Evolutionary conservation across 2,329 filamentous ascomycete genomes (phyloP).

Genomic region (Didymosphaeria variabile): DNA sequence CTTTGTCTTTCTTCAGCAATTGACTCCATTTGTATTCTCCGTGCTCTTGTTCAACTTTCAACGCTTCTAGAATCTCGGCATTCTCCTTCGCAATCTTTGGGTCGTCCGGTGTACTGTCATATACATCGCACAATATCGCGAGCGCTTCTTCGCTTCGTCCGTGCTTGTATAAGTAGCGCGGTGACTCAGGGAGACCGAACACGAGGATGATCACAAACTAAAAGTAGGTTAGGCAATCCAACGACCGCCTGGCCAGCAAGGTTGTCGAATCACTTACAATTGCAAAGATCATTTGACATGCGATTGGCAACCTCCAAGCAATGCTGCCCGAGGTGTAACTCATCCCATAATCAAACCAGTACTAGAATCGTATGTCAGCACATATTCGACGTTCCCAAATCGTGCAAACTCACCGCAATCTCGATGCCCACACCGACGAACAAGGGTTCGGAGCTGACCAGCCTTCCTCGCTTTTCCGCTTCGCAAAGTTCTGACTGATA

Average conservation of each 20-base stretch:
- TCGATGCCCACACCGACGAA: slow-evolving; percentile 59
- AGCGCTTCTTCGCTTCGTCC: slow-evolving; percentile 58
- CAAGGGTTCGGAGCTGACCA: slow-evolving; percentile 66
- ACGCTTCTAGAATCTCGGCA: slow-evolving; percentile 45
- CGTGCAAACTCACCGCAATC: slow-evolving; percentile 56
- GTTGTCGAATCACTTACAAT: slow-evolving; percentile 31
- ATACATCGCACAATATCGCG: slow-evolving; percentile 60
- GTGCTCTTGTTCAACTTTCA: slow-evolving; percentile 48
- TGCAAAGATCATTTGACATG: slow-evolving; percentile 56
- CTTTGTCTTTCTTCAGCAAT: slow-evolving; percentile 50
- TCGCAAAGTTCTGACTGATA: slow-evolving; percentile 63
- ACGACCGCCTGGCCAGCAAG: not conserved
- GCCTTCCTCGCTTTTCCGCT: slow-evolving; percentile 65
- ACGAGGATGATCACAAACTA: slow-evolving; percentile 54
- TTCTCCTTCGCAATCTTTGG: slow-evolving; percentile 64
- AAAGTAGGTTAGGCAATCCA: not conserved
- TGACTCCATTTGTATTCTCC: slow-evolving; percentile 52
- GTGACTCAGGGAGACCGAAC: slow-evolving; percentile 41
- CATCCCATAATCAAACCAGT: slow-evolving; percentile 15
- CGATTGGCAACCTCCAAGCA: slow-evolving; percentile 59
- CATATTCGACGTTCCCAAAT: not conserved
- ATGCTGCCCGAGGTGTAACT: slow-evolving; percentile 28
- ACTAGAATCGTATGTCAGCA: not conserved
- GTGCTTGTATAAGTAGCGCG: slow-evolving; percentile 39
- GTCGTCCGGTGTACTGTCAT: slow-evolving; percentile 58